Conservation (phyloP, 495 filamentous ascomycete species). For the Aspergillus panamensis region DNA sequence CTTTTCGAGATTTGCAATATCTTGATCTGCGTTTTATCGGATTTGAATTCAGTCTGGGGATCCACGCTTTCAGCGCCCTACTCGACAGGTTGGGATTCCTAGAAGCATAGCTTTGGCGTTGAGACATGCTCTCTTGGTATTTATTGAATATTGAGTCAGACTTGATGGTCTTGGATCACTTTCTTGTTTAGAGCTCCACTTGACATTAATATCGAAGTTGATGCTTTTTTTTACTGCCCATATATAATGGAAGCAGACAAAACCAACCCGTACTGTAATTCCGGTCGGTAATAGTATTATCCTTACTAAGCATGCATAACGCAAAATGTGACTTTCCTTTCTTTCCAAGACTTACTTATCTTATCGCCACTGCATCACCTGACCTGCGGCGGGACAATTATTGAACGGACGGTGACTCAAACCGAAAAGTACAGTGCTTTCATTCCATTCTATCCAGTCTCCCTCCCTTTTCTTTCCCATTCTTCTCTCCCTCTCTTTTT, state of each 20-base stretch:
- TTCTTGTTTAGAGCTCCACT: not conserved
- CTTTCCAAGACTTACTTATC: slow-evolving; percentile 23
- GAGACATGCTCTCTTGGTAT: not conserved
- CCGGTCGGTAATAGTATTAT: not conserved
- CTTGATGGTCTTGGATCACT: slow-evolving; percentile 2
- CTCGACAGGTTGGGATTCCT: not conserved
- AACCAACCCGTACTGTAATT: not conserved
- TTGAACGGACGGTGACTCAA: slow-evolving; percentile 17
- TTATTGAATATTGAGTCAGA: too few relatives aligned
- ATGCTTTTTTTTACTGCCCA: not conserved
- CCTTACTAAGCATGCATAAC: too few relatives aligned
- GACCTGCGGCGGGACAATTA: slow-evolving; percentile 12
- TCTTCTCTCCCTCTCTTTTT: not conserved
- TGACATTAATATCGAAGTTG: not conserved
- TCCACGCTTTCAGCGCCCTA: too few relatives aligned
- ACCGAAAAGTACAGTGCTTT: not conserved
- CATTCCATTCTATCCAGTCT: not conserved
- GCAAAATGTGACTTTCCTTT: too few relatives aligned
- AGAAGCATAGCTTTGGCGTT: slow-evolving; percentile 20
- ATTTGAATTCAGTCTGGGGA: too few relatives aligned
- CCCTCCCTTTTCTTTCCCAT: not conserved
- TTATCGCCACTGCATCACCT: slow-evolving; percentile 27
- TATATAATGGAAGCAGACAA: too few relatives aligned
- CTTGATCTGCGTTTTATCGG: not conserved
- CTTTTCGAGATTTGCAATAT: not conserved